Evolutionary conservation across 129 eudicot genomes (phyloP), one percentile per base, ranked within the genome.

Genomic region (Flaveria linearis): DNA sequence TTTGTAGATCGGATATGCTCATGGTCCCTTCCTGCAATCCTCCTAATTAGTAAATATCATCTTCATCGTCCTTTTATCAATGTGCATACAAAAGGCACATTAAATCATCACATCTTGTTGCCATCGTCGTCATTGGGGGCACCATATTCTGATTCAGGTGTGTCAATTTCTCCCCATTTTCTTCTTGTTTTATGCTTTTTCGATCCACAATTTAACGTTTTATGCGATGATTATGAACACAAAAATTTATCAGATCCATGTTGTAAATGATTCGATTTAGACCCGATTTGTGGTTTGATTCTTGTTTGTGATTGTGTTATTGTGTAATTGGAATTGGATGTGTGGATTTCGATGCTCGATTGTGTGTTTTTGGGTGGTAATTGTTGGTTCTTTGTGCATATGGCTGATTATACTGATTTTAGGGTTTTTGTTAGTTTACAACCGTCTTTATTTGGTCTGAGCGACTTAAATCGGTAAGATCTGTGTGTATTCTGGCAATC

Each of bases 121-220:
- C 69, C 45, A 63, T n/a, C 69, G 18, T 63, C 46, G 12, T 33
- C 46, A 63, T 61, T 61, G 17, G 9, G 39, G 18, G 68, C 68
- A 65, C 71, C 64, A 17, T 60, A 41, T 61, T 78, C 77, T 71
- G 55, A 61, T 61, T 78, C 82, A 20, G 82, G 77, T 78, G 71
- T 36, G 72, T 16, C 53, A 47, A 43, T 69, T 69, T 78, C 61
- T 60, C 66, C 69, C 46, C 36, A 3, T 58, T 36, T 61, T 23
- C 50, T 30, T 46, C 41, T 22, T 70, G 11, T 12, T 69, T 78
- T 69, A 14, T 53, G 67, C 67, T 52, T 15, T 20, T 52, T n/a
- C 60, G 9, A 42, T 42, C 30, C 39, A 12, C 39, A 22, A 71
- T 18, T 20, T 45, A 18, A 57, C 7, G n/a, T 45, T 53, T 53